These are phyloP conservation scores for Aspergillus fumigatiaffinis DNA, from an alignment of 2,329 filamentous ascomycete genomes.

Conservation along the genomic window DNA sequence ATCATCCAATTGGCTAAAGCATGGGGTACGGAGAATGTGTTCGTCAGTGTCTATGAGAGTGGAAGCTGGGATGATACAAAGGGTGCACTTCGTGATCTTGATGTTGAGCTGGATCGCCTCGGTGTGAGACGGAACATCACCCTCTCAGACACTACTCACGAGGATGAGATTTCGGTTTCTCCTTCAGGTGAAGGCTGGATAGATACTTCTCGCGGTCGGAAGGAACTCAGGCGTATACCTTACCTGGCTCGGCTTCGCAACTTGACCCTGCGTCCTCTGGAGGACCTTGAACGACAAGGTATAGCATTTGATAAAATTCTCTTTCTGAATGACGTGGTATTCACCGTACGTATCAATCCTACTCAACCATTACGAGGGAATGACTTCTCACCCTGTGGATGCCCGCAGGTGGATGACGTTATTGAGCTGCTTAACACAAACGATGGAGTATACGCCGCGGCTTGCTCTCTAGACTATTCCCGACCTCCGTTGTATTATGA, in stretches of 20 bases:
- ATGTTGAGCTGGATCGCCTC: slow-evolving; percentile 49
- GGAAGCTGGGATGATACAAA: slow-evolving; percentile 69
- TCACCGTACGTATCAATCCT: slow-evolving; percentile 29
- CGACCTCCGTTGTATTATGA: slow-evolving; percentile 68
- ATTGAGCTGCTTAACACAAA: slow-evolving; percentile 58
- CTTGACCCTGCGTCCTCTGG: slow-evolving; percentile 56
- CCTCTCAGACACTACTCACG: slow-evolving; percentile 57
- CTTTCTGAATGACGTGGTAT: slow-evolving; percentile 52
- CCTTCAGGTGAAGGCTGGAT: slow-evolving; percentile 59
- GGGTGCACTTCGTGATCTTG: slow-evolving; percentile 55
- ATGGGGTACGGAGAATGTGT: slow-evolving; percentile 63
- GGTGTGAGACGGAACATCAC: slow-evolving; percentile 55
- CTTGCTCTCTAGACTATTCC: slow-evolving; percentile 68
- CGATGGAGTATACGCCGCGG: slow-evolving; percentile 58
- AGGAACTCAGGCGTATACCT: slow-evolving; percentile 62
- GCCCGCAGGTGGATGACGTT: slow-evolving; percentile 46
- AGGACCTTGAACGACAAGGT: slow-evolving; percentile 49
- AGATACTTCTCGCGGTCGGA: slow-evolving; percentile 50
- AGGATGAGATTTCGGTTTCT: slow-evolving; percentile 49
- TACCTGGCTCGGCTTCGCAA: slow-evolving; percentile 65
- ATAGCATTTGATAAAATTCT: slow-evolving; percentile 56
- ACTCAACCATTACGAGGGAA: slow-evolving; percentile 11
- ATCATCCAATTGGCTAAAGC: slow-evolving; percentile 54
- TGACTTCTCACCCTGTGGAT: neutral
- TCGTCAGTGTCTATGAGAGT: slow-evolving; percentile 64